Base-by-base conservation (phyloP, 139 green algal genomes). In the Volvox reticuliferus region DNA sequence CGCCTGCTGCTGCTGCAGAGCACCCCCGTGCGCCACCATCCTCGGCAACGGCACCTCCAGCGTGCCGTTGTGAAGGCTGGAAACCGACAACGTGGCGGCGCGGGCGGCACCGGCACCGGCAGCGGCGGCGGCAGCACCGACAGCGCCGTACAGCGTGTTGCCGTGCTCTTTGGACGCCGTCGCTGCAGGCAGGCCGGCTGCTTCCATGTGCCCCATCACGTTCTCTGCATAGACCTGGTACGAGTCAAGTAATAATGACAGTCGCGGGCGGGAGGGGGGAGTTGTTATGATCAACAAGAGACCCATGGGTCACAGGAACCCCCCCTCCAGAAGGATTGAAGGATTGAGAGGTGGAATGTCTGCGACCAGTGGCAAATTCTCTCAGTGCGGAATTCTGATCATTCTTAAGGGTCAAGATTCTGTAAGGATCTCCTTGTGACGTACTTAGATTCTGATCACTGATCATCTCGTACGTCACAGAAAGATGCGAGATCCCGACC, bases 171-270 rank as follows among this genome's bases (percentile, higher is more conserved):
- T 87, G 32, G 81, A 20, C 12, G 79, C 28, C 1, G 50, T 12
- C 55, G 50, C 26, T 1, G 79, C 14, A 2, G 76, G 76, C 76
- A 62, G 36, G 44, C 79, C 79, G 12, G 2, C 28, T 28, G 28
- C 13, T 68, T 89, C 67, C 77, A 83, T 81, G 82, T 94, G 92
- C 22, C 90, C 92, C 69, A 94, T 77, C 44, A 91, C 67, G 77
- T 93, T 91, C 30, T 91, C 82, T 0, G 91, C 92, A 65, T 89
- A 44, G 44, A 91, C 35, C 78, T 91, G 89, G 65, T 73, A 12
- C 24, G 65, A 16, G 65, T 73, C 2, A 16, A 16, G 65, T 24
- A 73, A 73, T 9, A 55, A 9, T 5, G 44, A 9, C 9, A 55
- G 5, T 5, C 44, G 44, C 5, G 44, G 44, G 44, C 44, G 44